Base-by-base conservation (phyloP, 345 rosid species). In the Adansonia digitata region DNA sequence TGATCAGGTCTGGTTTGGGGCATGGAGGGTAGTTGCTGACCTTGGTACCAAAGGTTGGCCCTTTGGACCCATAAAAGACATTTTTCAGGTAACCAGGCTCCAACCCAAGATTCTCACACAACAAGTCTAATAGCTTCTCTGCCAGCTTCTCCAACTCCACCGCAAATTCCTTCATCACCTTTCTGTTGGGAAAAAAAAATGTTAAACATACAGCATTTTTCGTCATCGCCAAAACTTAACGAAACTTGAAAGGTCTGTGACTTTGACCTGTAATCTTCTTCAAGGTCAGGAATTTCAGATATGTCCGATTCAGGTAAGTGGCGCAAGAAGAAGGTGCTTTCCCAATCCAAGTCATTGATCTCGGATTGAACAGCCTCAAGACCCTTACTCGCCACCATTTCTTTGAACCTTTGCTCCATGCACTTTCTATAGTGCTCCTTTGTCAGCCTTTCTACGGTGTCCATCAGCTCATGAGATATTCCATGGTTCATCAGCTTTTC, bases 21-120 rank as follows among this genome's bases (percentile, higher is more conserved):
- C 99, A 95, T 18, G 97, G 88, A 5, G 99, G 99, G 75, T 95
- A 95, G 83, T 89, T 91, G 82, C 98, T 91, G 48, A 93, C 91
- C 75, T 95, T 95, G 37, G 98, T 93, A 6, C 89, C 98, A 62
- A 95, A 90, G 53, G 81, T 87, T 69, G 98, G 96, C 17, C 96
- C 90, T 18, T 85, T 85, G 35, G 93, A 82, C 57, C 99, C 99
- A 59, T 77, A 74, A 76, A 95, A 91, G 22, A 72, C 83, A 17
- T 77, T 89, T 77, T 93, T 95, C 77, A 95, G 61, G 81, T 91
- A 91, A n/a, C 98, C 98, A 61, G 88, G 88, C 76, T 90, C 93
- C 22, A 95, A 70, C 29, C 93, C 96, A 18, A 95, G 88, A 77
- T 95, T 92, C 85, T 91, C 97, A 73, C 92, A 86, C 59, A 90